Conservation (phyloP, 2,329 filamentous ascomycete species). For the Fusarium keratoplasticum region DNA sequence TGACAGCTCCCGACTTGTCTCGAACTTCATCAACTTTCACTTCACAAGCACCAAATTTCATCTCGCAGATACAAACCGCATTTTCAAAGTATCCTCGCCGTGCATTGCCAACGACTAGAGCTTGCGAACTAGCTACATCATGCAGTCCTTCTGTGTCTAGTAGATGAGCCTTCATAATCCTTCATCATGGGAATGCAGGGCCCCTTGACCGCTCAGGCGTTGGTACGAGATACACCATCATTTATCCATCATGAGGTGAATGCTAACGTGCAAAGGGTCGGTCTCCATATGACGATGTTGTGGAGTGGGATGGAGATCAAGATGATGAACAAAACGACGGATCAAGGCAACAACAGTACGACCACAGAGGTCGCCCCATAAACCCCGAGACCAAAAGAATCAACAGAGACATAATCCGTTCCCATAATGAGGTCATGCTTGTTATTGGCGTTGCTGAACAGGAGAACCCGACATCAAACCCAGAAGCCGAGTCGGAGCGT, state of each 20-base stretch:
- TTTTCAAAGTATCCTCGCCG: neutral
- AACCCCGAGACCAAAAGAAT: constrained; percentile 66
- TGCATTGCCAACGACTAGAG: neutral
- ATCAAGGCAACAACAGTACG: constrained; percentile 62
- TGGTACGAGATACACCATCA: constrained; percentile 54
- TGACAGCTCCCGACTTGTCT: constrained; percentile 15
- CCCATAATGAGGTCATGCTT: constrained; percentile 73
- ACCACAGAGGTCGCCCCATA: constrained; percentile 66
- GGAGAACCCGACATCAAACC: constrained; percentile 57
- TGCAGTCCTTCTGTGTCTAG: neutral
- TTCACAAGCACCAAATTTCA: neutral
- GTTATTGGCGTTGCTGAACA: constrained; percentile 72
- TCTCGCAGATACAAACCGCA: neutral
- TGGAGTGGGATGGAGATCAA: constrained; percentile 57
- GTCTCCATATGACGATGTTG: constrained; percentile 70
- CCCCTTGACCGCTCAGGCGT: constrained; percentile 66
- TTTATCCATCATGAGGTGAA: neutral
- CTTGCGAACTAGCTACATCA: neutral
- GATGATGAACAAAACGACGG: constrained; percentile 37
- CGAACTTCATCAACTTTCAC: neutral
- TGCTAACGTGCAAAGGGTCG: constrained; percentile 58
- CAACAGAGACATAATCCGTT: constrained; percentile 68
- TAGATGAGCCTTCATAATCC: constrained; percentile 12
- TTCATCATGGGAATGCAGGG: constrained; percentile 65
- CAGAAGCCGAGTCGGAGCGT: constrained; percentile 55